These are phyloP conservation scores for Coemansia sp. DNA, from an alignment of 192 early-diverging fungal species.

Conservation along the genomic window DNA sequence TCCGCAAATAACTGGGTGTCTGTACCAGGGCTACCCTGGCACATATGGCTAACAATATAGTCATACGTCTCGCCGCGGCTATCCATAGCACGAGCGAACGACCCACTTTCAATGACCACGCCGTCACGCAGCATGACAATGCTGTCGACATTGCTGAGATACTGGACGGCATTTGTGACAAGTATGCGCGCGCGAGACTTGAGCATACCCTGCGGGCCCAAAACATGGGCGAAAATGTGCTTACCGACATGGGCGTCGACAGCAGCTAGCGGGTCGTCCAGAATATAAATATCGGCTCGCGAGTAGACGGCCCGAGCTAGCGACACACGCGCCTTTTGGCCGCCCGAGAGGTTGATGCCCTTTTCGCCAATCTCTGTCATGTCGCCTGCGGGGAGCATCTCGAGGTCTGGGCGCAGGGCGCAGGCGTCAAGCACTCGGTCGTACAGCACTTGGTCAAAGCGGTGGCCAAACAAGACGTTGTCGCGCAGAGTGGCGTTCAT, in stretches of 20 bases:
- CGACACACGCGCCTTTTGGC: no score
- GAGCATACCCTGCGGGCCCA: conserved; percentile 53
- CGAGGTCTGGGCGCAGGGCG: conserved; percentile 55
- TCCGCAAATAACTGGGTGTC: background rate
- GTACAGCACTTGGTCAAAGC: conserved; percentile 56
- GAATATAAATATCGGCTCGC: conserved; percentile 60
- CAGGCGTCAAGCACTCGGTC: conserved; percentile 58
- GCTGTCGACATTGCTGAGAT: conserved; percentile 48
- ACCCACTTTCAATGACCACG: conserved; percentile 49
- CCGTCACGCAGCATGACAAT: conserved; percentile 57
- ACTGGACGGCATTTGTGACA: conserved; percentile 59
- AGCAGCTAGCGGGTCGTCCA: conserved; percentile 73
- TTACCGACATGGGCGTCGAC: conserved; percentile 65
- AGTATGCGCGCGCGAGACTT: conserved; percentile 54
- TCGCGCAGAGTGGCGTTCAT: no score
- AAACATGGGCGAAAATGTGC: conserved; percentile 56
- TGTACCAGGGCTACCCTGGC: conserved; percentile 16
- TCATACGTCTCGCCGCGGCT: conserved; percentile 41
- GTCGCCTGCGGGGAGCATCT: no score
- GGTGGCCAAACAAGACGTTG: conserved; percentile 62
- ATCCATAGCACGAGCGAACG: conserved; percentile 53
- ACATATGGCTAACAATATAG: conserved; percentile 11
- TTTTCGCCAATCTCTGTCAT: no score
- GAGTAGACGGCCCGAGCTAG: conserved; percentile 68
- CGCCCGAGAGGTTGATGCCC: no score